Evolutionary conservation across 169 alveolate genomes (phyloP).

Genomic region (Babesia ovis): DNA sequence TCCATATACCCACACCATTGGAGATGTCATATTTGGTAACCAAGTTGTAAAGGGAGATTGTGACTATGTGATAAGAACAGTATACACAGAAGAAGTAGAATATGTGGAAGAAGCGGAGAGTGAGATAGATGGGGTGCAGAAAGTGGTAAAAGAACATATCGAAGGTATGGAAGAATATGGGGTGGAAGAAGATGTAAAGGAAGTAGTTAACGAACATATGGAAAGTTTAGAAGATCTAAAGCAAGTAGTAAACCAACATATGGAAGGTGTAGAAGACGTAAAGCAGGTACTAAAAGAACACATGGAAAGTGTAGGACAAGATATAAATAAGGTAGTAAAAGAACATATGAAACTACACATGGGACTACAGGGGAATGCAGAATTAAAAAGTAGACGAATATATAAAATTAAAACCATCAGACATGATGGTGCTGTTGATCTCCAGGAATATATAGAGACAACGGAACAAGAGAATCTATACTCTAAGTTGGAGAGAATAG

Average conservation of each 20-base stretch:
- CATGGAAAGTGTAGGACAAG: too few relatives aligned
- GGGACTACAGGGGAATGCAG: too few relatives aligned
- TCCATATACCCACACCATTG: conserved; percentile 21
- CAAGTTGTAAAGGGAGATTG: conserved; percentile 28
- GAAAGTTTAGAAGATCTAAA: too few relatives aligned
- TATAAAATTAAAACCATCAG: conserved; percentile 26
- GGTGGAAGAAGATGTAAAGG: neutral
- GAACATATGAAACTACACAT: too few relatives aligned
- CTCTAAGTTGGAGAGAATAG: neutral
- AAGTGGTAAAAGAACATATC: too few relatives aligned
- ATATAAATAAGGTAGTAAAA: conserved; percentile 13
- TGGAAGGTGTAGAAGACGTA: too few relatives aligned
- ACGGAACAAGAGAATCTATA: neutral
- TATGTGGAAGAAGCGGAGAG: too few relatives aligned
- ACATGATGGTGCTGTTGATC: neutral
- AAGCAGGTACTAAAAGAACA: too few relatives aligned
- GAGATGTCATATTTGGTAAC: conserved; percentile 36
- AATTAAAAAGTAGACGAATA: too few relatives aligned
- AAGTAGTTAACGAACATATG: too few relatives aligned
- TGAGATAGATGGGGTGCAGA: too few relatives aligned
- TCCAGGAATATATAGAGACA: conserved; percentile 33
- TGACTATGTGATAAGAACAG: conserved; percentile 7
- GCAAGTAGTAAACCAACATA: too few relatives aligned
- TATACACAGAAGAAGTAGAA: conserved; percentile 3
- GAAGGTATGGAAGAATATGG: neutral